Conservation (phyloP, 768 basidiomycete species). For the Russula olivacea region DNA sequence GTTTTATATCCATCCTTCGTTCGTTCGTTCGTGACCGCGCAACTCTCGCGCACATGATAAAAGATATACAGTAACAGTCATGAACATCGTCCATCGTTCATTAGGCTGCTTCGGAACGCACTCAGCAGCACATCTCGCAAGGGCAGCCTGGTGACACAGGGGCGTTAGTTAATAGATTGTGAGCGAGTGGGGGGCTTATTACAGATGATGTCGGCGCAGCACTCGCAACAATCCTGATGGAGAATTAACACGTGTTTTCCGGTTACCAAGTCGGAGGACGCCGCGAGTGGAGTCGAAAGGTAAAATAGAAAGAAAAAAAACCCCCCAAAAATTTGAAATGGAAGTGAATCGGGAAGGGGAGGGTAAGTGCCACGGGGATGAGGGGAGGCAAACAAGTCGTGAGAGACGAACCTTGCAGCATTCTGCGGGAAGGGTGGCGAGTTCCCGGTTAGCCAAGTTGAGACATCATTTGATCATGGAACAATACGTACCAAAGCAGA, state of each 20-base stretch:
- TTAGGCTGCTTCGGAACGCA: background rate
- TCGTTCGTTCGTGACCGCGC: background rate
- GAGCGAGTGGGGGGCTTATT: slow-evolving; percentile 35
- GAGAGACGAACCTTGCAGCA: slow-evolving; percentile 57
- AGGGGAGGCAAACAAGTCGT: background rate
- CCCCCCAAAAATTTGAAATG: background rate
- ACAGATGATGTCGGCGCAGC: slow-evolving; percentile 66
- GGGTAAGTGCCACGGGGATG: background rate
- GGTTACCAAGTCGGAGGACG: background rate
- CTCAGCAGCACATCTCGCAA: slow-evolving; percentile 60
- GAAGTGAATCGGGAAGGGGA: background rate
- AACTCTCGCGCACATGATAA: background rate
- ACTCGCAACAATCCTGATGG: slow-evolving; percentile 62
- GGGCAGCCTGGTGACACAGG: slow-evolving; percentile 51
- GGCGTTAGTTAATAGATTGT: background rate
- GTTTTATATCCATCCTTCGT: background rate
- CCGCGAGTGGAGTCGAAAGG: background rate
- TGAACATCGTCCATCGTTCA: background rate
- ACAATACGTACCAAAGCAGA: slow-evolving; percentile 58
- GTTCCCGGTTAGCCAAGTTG: background rate
- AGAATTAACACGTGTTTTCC: background rate
- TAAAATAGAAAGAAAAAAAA: background rate
- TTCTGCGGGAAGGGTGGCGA: slow-evolving; percentile 40
- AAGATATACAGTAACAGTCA: background rate
- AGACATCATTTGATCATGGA: background rate